Base-by-base conservation (phyloP, 169 alveolate species). In the Plasmodium fragile region DNA sequence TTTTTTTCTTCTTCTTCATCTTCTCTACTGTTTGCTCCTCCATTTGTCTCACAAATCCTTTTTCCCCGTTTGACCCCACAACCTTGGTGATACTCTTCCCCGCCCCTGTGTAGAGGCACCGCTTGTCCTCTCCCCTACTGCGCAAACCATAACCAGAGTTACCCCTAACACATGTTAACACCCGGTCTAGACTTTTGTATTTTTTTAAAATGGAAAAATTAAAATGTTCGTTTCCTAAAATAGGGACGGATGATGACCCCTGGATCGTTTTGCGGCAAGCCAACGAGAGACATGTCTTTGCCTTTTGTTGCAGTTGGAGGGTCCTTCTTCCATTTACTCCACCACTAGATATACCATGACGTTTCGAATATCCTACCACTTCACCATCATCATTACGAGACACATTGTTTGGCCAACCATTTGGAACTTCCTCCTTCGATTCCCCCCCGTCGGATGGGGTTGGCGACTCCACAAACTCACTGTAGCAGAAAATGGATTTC, bases 401-500 rank as follows among this genome's bases (percentile, higher is more conserved):
- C 16, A 65, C 4, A 25, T 65, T 7, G 4, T 3, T 7, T 16
- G 4, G 13, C 16, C 16, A 18, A 65, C 25, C 41, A 25, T 5
- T 25, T 32, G 34, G 41, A 80, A 80, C 32, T 80, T 13, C 65
- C 25, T 45, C 25, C 59, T 81, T 41, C 39, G 59, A 49, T 53
- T 10, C 72, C 16, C 25, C 72, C 16, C 25, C 34, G 39, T 22
- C 70, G 18, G 70, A 81, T 39, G 41, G 28, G 22, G 16, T 82
- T 0, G 8, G 32, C 59, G 25, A 22, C 2, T 82, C 75, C 36
- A 65, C 36, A 11, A 65, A 65, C 36, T 65, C 75, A 25, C 36
- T 82, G 72, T 82, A 32, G 72, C 65, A 6, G 59, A 73, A 49
- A 39, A 85, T 10, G 22, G 81, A 85, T 45, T 36, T 85, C 4